Evolutionary conservation across 2,329 filamentous ascomycete species (phyloP), one percentile per base, ranked within the genome.

Genomic region (Aureobasidium sp.): DNA sequence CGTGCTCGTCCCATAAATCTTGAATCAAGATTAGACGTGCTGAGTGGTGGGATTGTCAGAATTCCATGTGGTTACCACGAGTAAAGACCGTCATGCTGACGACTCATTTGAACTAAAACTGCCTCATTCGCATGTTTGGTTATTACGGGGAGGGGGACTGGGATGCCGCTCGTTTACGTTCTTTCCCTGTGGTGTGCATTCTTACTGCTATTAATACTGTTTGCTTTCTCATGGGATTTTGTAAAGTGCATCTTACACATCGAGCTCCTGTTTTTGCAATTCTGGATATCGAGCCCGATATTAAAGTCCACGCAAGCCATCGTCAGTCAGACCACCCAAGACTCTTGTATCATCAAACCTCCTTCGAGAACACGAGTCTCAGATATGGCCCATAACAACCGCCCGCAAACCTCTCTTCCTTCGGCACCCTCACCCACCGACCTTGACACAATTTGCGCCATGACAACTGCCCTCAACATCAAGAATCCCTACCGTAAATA

Each of bases 11-110:
- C 18, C 6, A 6, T 4, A 16, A 58, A 58, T 40, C 38, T 43
- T 58, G 38, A 23, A 18, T 40, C 18, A 15, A 43, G 20, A n/a
- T 4, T 20, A 6, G 40, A 20, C 15, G 16, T 7, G 43, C 27
- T 59, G 29, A 60, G 56, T 47, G 56, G 56, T 9, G 8, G 4
- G 23, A 27, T 27, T 16, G 18, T 8, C 7, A 13, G 5, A 27
- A 42, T 27, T 15, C 38, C 54, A 45, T 58, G 54, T 58, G 54
- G 7, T 23, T 58, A 23, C 54, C 54, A 58, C 54, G 54, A 58
- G 54, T 20, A 13, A n/a, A 58, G 38, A 7, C 9, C 20, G 54
- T 58, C 54, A 58, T 58, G 3, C 54, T 58, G 54, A 58, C 54
- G 54, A 55, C 15, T 55, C 33, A 45, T 6, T 18, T 20, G 18